Evolutionary conservation across 768 basidiomycete genomes (phyloP), one percentile per base, ranked within the genome.

Genomic region (Leccinum truebloodii): DNA sequence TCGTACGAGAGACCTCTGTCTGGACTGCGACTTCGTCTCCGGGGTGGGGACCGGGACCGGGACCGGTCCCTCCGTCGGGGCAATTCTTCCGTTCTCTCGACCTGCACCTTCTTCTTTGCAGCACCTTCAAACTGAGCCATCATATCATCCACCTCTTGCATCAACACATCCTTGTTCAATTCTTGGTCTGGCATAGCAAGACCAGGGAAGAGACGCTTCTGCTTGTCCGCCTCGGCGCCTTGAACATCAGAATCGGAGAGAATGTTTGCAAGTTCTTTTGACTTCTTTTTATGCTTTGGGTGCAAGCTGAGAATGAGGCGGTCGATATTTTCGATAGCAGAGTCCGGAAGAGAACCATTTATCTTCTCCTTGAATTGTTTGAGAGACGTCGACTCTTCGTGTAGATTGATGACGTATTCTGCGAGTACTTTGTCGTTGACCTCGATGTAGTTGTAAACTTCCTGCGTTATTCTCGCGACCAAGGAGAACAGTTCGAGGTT

Each of bases 221-320:
- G 83, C 75, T 88, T 88, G 70, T 94, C 91, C 63, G 82, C 72
- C 69, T 94, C 92, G 3, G 65, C 64, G 44, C 71, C 75, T 22
- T 69, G 63, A 5, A 59, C 63, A 51, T 76, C 73, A 35, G 68
- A 70, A 16, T 68, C 72, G 9, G 65, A 58, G 52, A 78, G 77
- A 39, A 76, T 79, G 57, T 80, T 79, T 24, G 73, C 66, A 37
- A 73, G 73, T 18, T 68, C 57, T 24, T 74, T 70, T 30, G 80
- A 77, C 48, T 77, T 80, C 74, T 92, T 92, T 81, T 93, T 97
- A 80, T 98, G 90, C 69, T 94, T 97, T 1, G 96, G 97, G 68
- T 99, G 96, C 81, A 98, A 86, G 59, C 84, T 92, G 57, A 97
- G 84, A 66, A 99, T 93, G 55, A 98, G 85, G 20, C 97, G 90